phyloP scores from a whole-genome alignment of 345 rosid species.

The Anastatica hierochuntica region DNA sequence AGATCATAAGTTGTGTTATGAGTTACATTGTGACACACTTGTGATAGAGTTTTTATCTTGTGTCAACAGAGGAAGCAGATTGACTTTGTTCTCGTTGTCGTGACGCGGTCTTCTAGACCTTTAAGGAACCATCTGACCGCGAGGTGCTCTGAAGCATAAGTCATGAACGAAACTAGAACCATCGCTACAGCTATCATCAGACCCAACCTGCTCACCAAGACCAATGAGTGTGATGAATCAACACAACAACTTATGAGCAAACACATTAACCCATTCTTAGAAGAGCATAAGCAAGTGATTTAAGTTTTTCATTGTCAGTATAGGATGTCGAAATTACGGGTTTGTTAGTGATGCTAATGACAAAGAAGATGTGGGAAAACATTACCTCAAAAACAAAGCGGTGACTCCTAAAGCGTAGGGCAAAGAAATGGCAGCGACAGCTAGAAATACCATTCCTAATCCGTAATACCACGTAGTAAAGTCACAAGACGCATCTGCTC shows the following conservation, averaged over 20 bases:
- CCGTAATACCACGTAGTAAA: conserved; percentile 52
- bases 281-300: neutral
- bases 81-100: conserved; percentile 35
- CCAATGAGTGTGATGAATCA: neutral
- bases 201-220: conserved; percentile 50
- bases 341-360: conserved; percentile 4
- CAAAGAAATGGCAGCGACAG: conserved; percentile 51
- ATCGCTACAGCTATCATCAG: conserved; percentile 76
- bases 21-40: conserved; percentile 15
- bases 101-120: conserved; percentile 65
- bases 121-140: conserved; percentile 49
- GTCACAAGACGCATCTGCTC: conserved; percentile 46
- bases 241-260: neutral
- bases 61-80: conserved; percentile 40
- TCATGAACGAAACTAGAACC: conserved; percentile 76
- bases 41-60: neutral
- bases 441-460: conserved; percentile 63
- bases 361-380: neutral
- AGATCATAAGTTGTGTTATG: neutral
- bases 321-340: too few species aligned
- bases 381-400: conserved; percentile 71
- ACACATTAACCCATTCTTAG: too few species aligned
- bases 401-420: conserved; percentile 72
- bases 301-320: too few species aligned
- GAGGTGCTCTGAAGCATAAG: conserved; percentile 81